Percentiles rank a stretch among this genome's conserved stretches.
These are phyloP conservation scores for Phalaenopsis hybrid DNA, from an alignment of 116 monocot species.

Conservation along the genomic window DNA sequence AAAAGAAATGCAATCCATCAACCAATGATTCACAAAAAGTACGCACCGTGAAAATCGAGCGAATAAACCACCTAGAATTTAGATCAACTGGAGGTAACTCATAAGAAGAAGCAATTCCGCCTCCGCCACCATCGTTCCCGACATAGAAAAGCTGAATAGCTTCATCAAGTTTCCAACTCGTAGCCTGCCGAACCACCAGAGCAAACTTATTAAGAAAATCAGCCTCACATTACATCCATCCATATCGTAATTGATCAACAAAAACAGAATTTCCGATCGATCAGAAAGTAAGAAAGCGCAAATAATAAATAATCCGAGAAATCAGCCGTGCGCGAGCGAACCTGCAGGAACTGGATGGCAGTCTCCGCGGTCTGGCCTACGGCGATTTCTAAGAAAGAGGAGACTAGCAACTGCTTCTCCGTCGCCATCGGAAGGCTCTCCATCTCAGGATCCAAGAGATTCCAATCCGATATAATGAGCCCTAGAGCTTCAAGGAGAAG, in stretches of 20 bases:
- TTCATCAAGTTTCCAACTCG: conserved; percentile 84
- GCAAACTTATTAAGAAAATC: background rate
- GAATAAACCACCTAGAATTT: conserved; percentile 22
- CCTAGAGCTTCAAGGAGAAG: too few relatives aligned
- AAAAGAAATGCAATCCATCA: too few relatives aligned
- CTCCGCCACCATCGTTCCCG: conserved; percentile 36
- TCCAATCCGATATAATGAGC: too few relatives aligned
- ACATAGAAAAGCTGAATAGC: conserved; percentile 81
- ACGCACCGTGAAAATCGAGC: background rate
- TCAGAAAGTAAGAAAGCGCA: too few relatives aligned
- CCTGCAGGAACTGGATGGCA: conserved; percentile 93
- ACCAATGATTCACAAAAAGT: too few relatives aligned
- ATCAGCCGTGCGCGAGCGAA: conserved; percentile 2
- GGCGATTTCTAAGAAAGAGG: too few relatives aligned
- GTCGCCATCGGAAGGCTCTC: too few relatives aligned
- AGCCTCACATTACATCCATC: background rate
- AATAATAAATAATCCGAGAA: background rate
- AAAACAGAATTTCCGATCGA: background rate
- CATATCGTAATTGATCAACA: background rate
- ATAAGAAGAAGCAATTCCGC: conserved; percentile 16
- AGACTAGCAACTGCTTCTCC: too few relatives aligned
- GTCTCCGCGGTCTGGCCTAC: too few relatives aligned
- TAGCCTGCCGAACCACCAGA: too few relatives aligned
- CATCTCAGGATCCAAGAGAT: too few relatives aligned
- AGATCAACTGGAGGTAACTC: conserved; percentile 11